Evolutionary conservation across 2,329 filamentous ascomycete species (phyloP), one percentile per base, ranked within the genome.

Genomic region (Metarhizium humberi): DNA sequence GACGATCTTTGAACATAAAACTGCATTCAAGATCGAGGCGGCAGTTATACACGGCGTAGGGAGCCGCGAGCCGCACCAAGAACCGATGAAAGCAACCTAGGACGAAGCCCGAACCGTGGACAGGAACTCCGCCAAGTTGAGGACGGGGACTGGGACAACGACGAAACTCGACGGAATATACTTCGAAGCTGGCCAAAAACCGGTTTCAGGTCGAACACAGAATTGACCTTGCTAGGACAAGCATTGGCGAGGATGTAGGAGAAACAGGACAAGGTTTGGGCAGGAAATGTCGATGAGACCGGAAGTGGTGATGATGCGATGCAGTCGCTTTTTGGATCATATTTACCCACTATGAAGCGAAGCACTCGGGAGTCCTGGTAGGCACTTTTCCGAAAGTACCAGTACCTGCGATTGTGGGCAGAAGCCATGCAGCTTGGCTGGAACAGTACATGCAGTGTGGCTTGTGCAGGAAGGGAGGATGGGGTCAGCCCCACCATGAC

Each of bases 31-130:
- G 32, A 13, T 4, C 36, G 34, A 36, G 20, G 36, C 25, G 30
- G 40, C 29, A 51, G 38, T 48, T 32, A 20, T n/a, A 25, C 13
- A 51, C 47, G 20, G 29, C 46, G 45, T 47, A 16, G 34, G 11
- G 32, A 51, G 42, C 50, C 42, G 53, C 43, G 48, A 52, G 48
- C 48, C 18, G 54, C 50, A 55, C 47, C 42, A n/a, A 51, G 53
- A 49, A 50, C 40, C 16, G 18, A 29, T 25, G 16, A 1, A 42
- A 54, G 25, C 6, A 45, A 38, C 18, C 20, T 18, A 36, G 43
- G 53, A 46, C 7, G 14, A 25, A 40, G 46, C 47, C 16, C 25
- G 47, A 52, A 36, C 51, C 16, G 45, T 50, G 47, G 38, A 29
- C 43, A 30, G 50, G 45, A 30, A 18, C 45, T 48, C 20, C 18